phyloP scores from a whole-genome alignment of 2,329 filamentous ascomycete genomes.

The Metarhizium brunneum region DNA sequence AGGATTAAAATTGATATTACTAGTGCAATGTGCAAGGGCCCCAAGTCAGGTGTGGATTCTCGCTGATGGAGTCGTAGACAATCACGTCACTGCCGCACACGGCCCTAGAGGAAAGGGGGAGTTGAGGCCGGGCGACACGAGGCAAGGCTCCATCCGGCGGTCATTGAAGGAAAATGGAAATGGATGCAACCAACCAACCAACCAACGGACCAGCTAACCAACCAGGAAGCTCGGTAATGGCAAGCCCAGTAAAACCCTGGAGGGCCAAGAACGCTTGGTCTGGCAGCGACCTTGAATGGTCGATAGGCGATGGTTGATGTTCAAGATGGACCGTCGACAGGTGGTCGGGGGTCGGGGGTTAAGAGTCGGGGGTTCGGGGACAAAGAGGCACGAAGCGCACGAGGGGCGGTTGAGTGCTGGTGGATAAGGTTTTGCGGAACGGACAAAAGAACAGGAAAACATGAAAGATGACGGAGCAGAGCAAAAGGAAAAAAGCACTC shows the following conservation, averaged over 20 bases:
- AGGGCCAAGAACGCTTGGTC: too few species aligned
- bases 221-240: neutral
- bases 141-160: constrained; percentile 6
- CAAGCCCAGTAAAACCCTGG: neutral
- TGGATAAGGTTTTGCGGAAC: neutral
- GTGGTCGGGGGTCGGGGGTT: neutral
- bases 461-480: neutral
- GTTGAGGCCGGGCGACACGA: constrained; percentile 1
- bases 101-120: neutral
- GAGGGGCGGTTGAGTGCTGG: too few species aligned
- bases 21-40: neutral
- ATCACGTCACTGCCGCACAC: constrained; percentile 11
- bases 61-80: constrained; percentile 5
- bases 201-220: neutral
- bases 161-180: neutral
- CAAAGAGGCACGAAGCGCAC: too few species aligned
- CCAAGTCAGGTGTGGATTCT: neutral
- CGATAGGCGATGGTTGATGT: neutral
- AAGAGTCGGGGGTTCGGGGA: neutral
- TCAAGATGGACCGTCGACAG: neutral
- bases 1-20: neutral
- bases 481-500: neutral
- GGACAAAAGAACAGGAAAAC: constrained; percentile 1
- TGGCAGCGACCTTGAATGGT: too few species aligned
- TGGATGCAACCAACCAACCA: constrained; percentile 5